Conservation (phyloP, 345 rosid species). For the Leavenworthia alabamica region DNA sequence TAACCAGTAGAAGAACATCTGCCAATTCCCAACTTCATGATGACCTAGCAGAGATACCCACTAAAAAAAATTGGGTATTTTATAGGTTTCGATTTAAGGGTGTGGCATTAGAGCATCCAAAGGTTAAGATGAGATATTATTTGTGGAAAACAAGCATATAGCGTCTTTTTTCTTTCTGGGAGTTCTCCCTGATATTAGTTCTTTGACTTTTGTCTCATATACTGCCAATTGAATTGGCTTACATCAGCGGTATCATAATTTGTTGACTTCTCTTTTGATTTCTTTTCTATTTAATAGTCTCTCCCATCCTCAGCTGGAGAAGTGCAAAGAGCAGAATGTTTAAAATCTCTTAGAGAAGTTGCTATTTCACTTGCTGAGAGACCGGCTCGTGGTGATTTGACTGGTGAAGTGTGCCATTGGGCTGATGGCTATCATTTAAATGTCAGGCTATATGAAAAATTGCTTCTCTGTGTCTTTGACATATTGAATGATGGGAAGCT, state of each 20-base stretch:
- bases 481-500: constrained; percentile 93
- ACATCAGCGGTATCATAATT: not conserved
- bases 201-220: not conserved
- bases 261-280: constrained; percentile 1
- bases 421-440: constrained; percentile 96
- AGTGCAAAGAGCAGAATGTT: constrained; percentile 84
- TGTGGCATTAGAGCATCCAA: not conserved
- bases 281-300: constrained; percentile 39
- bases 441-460: constrained; percentile 79
- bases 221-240: constrained; percentile 1
- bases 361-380: constrained; percentile 93
- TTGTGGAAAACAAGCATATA: not conserved
- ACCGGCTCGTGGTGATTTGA: constrained; percentile 94
- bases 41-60: not conserved
- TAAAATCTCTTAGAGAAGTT: constrained; percentile 82
- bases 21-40: not conserved
- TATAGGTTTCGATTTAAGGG: not conserved
- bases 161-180: not conserved
- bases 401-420: constrained; percentile 99
- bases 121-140: not conserved
- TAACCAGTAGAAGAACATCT: not conserved
- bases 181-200: not conserved
- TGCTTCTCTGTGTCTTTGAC: constrained; percentile 89
- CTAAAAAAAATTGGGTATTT: not conserved
- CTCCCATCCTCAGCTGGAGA: constrained; percentile 79